These are phyloP conservation scores for Glebionis coronaria DNA, from an alignment of 129 eudicot genomes.

Conservation along the genomic window DNA sequence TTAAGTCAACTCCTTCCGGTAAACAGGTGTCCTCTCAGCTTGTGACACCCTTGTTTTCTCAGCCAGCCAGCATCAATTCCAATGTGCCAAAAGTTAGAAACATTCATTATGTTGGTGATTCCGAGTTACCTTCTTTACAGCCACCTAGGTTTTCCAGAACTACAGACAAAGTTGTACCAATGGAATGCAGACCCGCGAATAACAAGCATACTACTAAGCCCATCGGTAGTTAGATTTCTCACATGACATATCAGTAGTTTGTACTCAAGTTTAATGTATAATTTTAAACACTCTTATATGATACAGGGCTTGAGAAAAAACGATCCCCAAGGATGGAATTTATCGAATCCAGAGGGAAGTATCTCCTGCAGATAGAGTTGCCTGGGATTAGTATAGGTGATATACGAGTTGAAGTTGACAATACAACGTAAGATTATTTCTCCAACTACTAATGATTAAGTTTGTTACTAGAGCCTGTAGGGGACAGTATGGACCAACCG, in stretches of 20 bases:
- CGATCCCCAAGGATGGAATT: constrained; percentile 33
- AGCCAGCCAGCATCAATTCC: constrained; percentile 24
- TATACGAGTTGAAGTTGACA: constrained; percentile 33
- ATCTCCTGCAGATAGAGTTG: constrained; percentile 28
- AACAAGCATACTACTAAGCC: constrained; percentile 7
- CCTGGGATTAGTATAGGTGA: constrained; percentile 34
- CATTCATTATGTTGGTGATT: constrained; percentile 16
- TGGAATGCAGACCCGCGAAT: constrained; percentile 15
- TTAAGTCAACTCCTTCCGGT: constrained; percentile 13
- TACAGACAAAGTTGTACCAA: constrained; percentile 8
- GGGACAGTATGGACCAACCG: too few species aligned
- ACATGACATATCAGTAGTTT: constrained; percentile 1
- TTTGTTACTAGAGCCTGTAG: too few species aligned
- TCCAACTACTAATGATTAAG: not conserved
- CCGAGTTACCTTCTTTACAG: constrained; percentile 16
- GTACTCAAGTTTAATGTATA: not conserved
- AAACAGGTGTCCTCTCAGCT: constrained; percentile 23
- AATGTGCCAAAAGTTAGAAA: constrained; percentile 30
- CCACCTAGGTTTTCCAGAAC: constrained; percentile 33
- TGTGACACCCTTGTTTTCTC: constrained; percentile 34
- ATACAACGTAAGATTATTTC: constrained; percentile 29
- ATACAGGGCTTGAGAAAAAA: constrained; percentile 23
- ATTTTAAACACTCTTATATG: not conserved
- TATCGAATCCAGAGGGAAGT: constrained; percentile 29
- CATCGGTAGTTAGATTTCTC: constrained; percentile 21